Evolutionary conservation across 495 filamentous ascomycete genomes (phyloP), one percentile per base, ranked within the genome.

Genomic region (Talaromyces trachyspermus): DNA sequence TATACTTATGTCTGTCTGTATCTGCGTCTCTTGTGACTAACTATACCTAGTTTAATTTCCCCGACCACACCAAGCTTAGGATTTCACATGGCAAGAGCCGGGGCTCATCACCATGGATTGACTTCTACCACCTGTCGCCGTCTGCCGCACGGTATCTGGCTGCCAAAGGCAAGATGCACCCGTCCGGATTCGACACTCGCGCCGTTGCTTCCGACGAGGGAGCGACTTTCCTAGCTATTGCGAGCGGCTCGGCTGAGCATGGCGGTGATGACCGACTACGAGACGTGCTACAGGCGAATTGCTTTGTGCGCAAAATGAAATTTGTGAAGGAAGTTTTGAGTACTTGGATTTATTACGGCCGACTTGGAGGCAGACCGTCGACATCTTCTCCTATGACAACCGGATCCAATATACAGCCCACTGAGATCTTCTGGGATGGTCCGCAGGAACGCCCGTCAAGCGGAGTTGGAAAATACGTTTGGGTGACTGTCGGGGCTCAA

Each of bases 51-150:
- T 86, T 95, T 67, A 96, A 98, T 64, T 98, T 96, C 67, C 89
- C 91, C 5, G 92, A 98, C 53, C 92, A 98, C 60, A 96, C 92
- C 23, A 98, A 98, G 61, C 75, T 95, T 20, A 79, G 94, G 3
- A 69, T 95, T 39, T 85, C 87, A 26, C 72, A 79, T 6, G 79
- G 83, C 29, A 87, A 81, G 20, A 83, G 74, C 1, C 60, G 70
- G 46, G 70, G 59, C 47, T 70, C 68, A 0, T 70, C 70, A 0
- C 70, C 68, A 1, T 86, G 83, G 77, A 79, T 88, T 52, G 84
- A 90, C 63, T 92, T 92, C 60, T 89, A 86, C 68, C 85, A 88
- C 57, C 78, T 95, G 5, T 84, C 87, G 0, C 64, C 80, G 4
- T 76, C 80, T 14, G 85, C 85, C 0, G 81, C 84, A 4, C 69